Evolutionary conservation across 495 filamentous ascomycete genomes (phyloP), one percentile per base, ranked within the genome.

Genomic region (Zalerion maritima): DNA sequence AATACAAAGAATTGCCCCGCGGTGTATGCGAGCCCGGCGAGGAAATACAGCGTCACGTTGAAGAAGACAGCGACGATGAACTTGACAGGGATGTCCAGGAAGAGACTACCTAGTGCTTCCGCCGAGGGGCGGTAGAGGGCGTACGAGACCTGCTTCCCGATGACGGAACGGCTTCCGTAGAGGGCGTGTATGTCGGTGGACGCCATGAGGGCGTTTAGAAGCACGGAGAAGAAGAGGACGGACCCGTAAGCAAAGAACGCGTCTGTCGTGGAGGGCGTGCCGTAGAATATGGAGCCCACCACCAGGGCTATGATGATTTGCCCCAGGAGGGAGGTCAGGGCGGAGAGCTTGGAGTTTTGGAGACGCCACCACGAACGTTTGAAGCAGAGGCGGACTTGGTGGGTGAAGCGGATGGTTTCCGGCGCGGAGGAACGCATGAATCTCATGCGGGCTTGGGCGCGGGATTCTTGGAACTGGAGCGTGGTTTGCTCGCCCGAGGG

Each of bases 121-220:
- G 71, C 57, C 19, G 64, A 62, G 0, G 76, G 73, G 31, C 70
- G 69, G 13, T 76, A 75, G 42, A 78, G 71, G n/a, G 70, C 67
- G 35, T 73, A 78, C 1, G 61, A 66, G 0, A 58, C 58, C 35
- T 79, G 75, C 41, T 78, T 78, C 26, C 74, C 68, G 11, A 81
- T 64, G 19, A 78, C 70, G 14, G 71, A 67, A 12, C 71, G 57
- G 43, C 75, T 68, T 4, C 57, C 55, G 32, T 74, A 75, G 9
- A 73, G 57, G 7, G 45, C 62, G 26, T 70, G 71, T 42, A 79
- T 75, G 40, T 81, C 74, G 0, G 64, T 10, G n/a, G n/a, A 14
- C 10, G 48, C 42, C 10, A 70, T 66, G 10, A 54, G 28, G 9
- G 50, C 48, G 16, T 52, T 54, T 16, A 79, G 75, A 10, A 81